Evolutionary conservation across 331 rosid species (phyloP).

Genomic region (Acacia concinna): DNA sequence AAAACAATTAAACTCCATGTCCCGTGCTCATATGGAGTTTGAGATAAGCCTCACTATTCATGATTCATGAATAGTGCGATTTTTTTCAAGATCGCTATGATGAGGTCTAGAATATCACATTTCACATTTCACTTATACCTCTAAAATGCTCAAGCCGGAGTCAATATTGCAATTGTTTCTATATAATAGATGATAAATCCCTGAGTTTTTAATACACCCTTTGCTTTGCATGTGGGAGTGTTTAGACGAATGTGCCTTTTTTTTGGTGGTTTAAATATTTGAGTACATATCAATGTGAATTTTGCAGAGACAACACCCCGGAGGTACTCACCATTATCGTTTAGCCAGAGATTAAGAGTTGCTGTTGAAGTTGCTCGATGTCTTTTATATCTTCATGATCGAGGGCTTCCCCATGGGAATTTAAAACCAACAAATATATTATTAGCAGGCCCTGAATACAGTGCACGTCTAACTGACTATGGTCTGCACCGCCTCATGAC

Average conservation of each 20-base stretch:
- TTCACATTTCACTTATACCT: no score
- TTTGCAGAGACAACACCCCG: conserved; percentile 89
- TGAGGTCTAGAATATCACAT: neutral
- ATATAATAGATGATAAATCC: conserved; percentile 11
- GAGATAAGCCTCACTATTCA: neutral
- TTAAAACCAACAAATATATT: conserved; percentile 83
- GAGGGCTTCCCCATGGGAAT: conserved; percentile 95
- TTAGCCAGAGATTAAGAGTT: conserved; percentile 76
- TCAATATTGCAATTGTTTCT: neutral
- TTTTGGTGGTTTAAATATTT: conserved; percentile 15
- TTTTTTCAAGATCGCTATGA: neutral
- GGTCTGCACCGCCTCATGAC: conserved; percentile 96
- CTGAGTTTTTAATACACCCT: neutral
- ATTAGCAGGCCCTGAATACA: conserved; percentile 64
- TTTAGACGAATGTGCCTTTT: conserved; percentile 28
- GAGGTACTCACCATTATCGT: conserved; percentile 78
- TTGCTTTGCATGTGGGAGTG: conserved; percentile 4
- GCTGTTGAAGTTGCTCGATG: conserved; percentile 80
- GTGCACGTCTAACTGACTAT: conserved; percentile 70
- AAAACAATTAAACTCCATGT: neutral
- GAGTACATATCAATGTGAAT: conserved; percentile 36
- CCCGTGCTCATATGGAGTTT: neutral
- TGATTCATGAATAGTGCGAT: neutral
- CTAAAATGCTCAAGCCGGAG: neutral
- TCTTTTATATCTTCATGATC: conserved; percentile 80